These are phyloP conservation scores for Paracamarosporium sp. DNA, from an alignment of 2,329 filamentous ascomycete species.

Conservation along the genomic window DNA sequence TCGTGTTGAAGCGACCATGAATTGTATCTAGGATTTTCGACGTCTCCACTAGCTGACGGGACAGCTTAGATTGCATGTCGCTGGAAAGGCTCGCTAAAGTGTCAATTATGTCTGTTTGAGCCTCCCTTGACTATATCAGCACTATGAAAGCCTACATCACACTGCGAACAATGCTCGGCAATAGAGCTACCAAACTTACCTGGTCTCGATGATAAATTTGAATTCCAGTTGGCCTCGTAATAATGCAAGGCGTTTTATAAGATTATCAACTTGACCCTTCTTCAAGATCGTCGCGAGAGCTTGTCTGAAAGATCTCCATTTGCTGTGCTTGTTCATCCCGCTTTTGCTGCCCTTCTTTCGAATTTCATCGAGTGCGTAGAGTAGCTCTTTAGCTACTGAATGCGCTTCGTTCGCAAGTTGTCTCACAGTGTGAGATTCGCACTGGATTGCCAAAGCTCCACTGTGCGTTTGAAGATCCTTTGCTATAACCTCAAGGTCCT, in stretches of 20 bases:
- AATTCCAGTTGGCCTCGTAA: slow-evolving; percentile 5
- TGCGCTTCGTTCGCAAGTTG: neutral
- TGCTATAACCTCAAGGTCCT: slow-evolving; percentile 4
- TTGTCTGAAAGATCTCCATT: slow-evolving; percentile 10
- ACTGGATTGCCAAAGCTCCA: neutral
- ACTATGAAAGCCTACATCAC: too few relatives aligned
- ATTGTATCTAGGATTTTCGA: too few relatives aligned
- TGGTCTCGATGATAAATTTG: neutral
- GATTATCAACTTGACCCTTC: slow-evolving; percentile 2
- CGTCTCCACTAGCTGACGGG: too few relatives aligned
- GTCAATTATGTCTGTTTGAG: too few relatives aligned
- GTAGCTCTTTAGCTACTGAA: neutral
- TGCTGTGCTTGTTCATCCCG: neutral
- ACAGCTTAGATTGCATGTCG: neutral
- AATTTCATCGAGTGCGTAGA: neutral
- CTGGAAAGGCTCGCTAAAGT: neutral
- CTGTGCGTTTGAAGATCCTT: neutral
- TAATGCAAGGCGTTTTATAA: slow-evolving; percentile 1
- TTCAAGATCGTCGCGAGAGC: slow-evolving; percentile 7
- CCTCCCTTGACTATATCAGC: too few relatives aligned
- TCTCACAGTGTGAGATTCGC: neutral
- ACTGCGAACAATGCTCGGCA: neutral
- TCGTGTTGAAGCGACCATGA: too few relatives aligned
- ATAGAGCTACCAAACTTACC: neutral
- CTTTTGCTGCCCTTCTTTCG: too few relatives aligned